These are phyloP conservation scores for Moesziomyces globuligerus DNA, from an alignment of 1,284 basidiomycete species.

Conservation along the genomic window DNA sequence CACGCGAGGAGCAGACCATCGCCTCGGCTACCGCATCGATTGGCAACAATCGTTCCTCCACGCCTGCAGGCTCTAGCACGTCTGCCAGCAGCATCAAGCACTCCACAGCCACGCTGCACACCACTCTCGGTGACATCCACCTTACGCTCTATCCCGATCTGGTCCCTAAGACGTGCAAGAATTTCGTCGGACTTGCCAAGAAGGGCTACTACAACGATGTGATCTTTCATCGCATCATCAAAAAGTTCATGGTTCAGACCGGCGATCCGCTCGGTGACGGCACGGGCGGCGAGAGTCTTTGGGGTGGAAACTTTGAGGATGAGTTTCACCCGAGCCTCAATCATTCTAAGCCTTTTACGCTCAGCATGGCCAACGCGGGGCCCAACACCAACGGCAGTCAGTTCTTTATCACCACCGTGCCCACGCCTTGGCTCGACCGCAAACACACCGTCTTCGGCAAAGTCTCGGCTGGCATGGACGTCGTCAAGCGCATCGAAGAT, in stretches of 20 bases:
- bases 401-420: conserved; percentile 97
- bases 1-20: conserved; percentile 92
- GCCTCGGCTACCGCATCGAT: conserved; percentile 75
- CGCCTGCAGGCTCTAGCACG: not conserved
- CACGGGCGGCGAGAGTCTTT: conserved; percentile 91
- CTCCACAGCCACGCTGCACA: conserved; percentile 83
- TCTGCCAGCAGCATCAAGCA: conserved; percentile 9
- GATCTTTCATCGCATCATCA: conserved; percentile 96
- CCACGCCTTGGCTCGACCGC: conserved; percentile 86
- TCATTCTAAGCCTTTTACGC: conserved; percentile 94
- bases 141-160: conserved; percentile 88
- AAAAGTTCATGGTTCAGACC: conserved; percentile 99
- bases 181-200: conserved; percentile 92
- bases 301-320: conserved; percentile 88
- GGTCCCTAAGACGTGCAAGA: conserved; percentile 94
- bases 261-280: conserved; percentile 97
- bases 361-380: conserved; percentile 99
- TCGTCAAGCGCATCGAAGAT: conserved; percentile 85
- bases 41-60: conserved; percentile 15
- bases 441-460: conserved; percentile 74
- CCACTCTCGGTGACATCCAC: conserved; percentile 88
- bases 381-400: conserved; percentile 93
- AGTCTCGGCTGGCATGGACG: conserved; percentile 71
- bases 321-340: conserved; percentile 86
- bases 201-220: conserved; percentile 92